These are phyloP conservation scores for Chlamydomonas sphaeroides DNA, from an alignment of 139 green algal species.

Conservation along the genomic window DNA sequence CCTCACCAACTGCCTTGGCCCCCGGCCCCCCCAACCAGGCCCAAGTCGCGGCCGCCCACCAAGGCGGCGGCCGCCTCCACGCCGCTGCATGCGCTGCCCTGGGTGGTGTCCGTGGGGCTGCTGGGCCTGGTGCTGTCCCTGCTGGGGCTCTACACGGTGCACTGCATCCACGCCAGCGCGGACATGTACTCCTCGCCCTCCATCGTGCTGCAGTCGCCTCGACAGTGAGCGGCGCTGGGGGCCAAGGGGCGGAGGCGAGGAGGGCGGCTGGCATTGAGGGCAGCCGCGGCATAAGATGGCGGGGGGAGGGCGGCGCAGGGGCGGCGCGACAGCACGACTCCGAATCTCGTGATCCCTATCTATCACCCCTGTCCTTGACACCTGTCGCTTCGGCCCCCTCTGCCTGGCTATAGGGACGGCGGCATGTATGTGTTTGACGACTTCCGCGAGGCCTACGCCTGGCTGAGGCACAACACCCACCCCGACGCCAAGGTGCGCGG, in stretches of 20 bases:
- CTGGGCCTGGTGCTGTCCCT: slow-evolving; percentile 40
- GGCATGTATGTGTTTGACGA: slow-evolving; percentile 87
- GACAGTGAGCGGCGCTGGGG: slow-evolving; percentile 34
- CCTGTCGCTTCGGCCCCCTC: no score
- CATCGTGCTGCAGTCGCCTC: slow-evolving; percentile 88
- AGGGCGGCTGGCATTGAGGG: no score
- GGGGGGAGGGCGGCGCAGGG: no score
- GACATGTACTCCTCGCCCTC: slow-evolving; percentile 95
- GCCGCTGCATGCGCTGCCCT: slow-evolving; percentile 20
- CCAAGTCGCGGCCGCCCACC: neutral
- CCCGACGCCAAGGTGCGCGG: slow-evolving; percentile 77
- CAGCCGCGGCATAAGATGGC: no score
- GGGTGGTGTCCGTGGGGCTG: neutral
- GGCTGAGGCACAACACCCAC: slow-evolving; percentile 89
- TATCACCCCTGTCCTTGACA: no score
- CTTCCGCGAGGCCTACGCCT: slow-evolving; percentile 84
- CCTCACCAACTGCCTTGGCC: no score
- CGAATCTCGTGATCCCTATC: no score
- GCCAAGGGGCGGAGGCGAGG: no score
- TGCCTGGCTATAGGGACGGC: no score
- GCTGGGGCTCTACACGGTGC: slow-evolving; percentile 76
- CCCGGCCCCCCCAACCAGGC: neutral
- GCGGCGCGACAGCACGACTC: no score
- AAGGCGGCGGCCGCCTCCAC: neutral
- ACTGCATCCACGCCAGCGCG: slow-evolving; percentile 80